phyloP scores from a whole-genome alignment of 768 basidiomycete genomes.

The Rhodotorula taiwanensis region DNA sequence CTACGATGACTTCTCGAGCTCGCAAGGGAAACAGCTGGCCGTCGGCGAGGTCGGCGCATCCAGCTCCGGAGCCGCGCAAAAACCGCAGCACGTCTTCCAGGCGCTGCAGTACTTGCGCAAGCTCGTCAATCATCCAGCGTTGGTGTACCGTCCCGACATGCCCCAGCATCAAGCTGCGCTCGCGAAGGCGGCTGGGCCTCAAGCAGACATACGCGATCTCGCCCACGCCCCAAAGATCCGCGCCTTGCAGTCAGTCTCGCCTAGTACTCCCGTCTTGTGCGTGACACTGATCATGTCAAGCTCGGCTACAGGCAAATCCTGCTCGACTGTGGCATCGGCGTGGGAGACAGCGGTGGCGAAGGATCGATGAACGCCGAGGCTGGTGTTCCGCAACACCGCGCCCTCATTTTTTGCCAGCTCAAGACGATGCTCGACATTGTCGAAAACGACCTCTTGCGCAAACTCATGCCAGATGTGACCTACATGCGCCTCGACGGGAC shows the following conservation, averaged over 20 bases:
- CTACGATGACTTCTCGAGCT: constrained; percentile 89
- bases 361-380: constrained; percentile 33
- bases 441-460: constrained; percentile 83
- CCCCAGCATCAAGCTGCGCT: constrained; percentile 57
- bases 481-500: constrained; percentile 97
- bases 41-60: constrained; percentile 45
- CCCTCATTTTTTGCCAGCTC: constrained; percentile 98
- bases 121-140: constrained; percentile 91
- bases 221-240: constrained; percentile 88
- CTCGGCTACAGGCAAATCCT: constrained; percentile 97
- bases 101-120: constrained; percentile 93
- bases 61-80: constrained; percentile 45
- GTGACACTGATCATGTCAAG: too few relatives aligned
- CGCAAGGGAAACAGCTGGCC: constrained; percentile 52
- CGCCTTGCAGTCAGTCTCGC: constrained; percentile 65
- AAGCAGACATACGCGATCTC: constrained; percentile 58
- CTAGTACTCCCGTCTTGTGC: constrained; percentile 1
- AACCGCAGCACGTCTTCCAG: constrained; percentile 74
- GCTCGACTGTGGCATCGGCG: constrained; percentile 87
- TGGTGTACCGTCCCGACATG: constrained; percentile 69
- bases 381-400: constrained; percentile 87
- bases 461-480: constrained; percentile 87
- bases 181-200: constrained; percentile 42
- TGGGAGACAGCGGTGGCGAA: constrained; percentile 49
- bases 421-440: constrained; percentile 99